Evolutionary conservation across 2,329 filamentous ascomycete genomes (phyloP).

Genomic region (Talaromyces islandicus): DNA sequence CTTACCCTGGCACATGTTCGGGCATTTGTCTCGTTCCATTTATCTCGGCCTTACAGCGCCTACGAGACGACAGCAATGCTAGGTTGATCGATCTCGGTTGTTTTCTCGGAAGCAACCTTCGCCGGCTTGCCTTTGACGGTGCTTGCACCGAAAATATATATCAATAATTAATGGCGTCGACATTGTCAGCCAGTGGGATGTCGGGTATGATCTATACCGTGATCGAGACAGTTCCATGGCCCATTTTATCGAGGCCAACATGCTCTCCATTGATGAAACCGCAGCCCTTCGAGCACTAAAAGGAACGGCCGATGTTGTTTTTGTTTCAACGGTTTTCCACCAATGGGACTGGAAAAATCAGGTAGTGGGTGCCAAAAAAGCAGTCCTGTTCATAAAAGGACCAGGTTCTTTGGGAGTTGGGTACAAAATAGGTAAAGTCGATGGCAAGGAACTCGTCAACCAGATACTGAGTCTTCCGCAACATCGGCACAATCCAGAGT

Average conservation of each 20-base stretch:
- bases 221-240: constrained; percentile 47
- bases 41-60: neutral
- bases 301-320: constrained; percentile 33
- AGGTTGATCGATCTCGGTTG: constrained; percentile 3
- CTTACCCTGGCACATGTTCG: constrained; percentile 3
- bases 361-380: constrained; percentile 24
- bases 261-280: constrained; percentile 19
- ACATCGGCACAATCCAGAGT: constrained; percentile 46
- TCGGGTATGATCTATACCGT: constrained; percentile 60
- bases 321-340: constrained; percentile 38
- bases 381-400: constrained; percentile 24
- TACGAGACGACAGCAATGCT: neutral
- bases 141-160: constrained; percentile 45
- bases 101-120: constrained; percentile 7
- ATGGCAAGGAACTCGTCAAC: constrained; percentile 8
- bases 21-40: constrained; percentile 6
- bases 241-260: constrained; percentile 45
- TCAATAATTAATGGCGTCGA: too few species aligned
- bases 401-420: constrained; percentile 20
- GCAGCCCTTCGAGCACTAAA: neutral
- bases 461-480: constrained; percentile 12
- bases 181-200: constrained; percentile 46
- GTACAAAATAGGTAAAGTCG: constrained; percentile 16
- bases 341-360: constrained; percentile 31
- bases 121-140: constrained; percentile 38